These are phyloP conservation scores for Boletus edulis DNA, from an alignment of 768 basidiomycete genomes.

Conservation along the genomic window DNA sequence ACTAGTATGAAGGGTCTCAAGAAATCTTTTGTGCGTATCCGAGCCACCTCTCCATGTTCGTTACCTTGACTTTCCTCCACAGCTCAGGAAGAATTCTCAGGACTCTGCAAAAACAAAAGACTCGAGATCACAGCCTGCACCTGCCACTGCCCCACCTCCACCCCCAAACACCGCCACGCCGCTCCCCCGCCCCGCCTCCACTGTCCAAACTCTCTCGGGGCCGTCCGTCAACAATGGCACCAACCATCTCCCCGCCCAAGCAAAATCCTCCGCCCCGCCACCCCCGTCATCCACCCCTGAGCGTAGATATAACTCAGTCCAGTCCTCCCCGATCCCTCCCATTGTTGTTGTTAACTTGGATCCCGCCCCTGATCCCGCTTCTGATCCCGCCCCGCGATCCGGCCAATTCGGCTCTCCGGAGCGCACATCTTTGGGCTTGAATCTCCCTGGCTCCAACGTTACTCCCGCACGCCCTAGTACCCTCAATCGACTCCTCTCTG, in stretches of 20 bases:
- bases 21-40: slow-evolving; percentile 67
- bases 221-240: slow-evolving; percentile 33
- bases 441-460: slow-evolving; percentile 42
- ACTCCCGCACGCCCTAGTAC: slow-evolving; percentile 67
- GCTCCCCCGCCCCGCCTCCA: slow-evolving; percentile 48
- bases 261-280: slow-evolving; percentile 37
- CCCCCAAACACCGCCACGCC: slow-evolving; percentile 67
- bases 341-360: slow-evolving; percentile 88
- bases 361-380: slow-evolving; percentile 48
- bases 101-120: slow-evolving; percentile 73
- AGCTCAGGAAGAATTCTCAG: slow-evolving; percentile 71
- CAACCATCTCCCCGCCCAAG: slow-evolving; percentile 43
- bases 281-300: slow-evolving; percentile 47
- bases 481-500: slow-evolving; percentile 71
- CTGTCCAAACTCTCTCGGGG: slow-evolving; percentile 35
- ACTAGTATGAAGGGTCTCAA: slow-evolving; percentile 75
- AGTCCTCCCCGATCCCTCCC: slow-evolving; percentile 62
- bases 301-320: slow-evolving; percentile 49
- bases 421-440: slow-evolving; percentile 45
- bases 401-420: slow-evolving; percentile 45
- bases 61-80: slow-evolving; percentile 23
- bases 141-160: slow-evolving; percentile 49
- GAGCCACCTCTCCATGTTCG: slow-evolving; percentile 6
- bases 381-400: slow-evolving; percentile 44
- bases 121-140: slow-evolving; percentile 40